Evolutionary conservation across 2,329 filamentous ascomycete species (phyloP).

Genomic region (Phymatotrichopsis omnivora): DNA sequence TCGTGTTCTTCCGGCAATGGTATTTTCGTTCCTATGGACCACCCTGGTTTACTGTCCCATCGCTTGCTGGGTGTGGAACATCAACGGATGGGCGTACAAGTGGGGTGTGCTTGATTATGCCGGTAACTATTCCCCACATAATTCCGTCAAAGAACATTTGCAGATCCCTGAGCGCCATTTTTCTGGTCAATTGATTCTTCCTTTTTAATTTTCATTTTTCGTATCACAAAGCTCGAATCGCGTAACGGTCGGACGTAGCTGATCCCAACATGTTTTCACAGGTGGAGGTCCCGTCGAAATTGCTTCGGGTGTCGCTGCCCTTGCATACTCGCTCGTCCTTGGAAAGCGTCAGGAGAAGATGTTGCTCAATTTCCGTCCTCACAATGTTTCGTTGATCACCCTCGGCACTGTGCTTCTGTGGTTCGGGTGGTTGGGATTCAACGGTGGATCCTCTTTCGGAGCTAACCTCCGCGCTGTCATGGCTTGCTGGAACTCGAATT

Average conservation of each 20-base stretch:
- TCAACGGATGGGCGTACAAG: constrained; percentile 82
- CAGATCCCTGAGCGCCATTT: neutral
- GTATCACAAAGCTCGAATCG: no score
- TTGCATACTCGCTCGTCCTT: constrained; percentile 92
- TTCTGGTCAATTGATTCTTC: neutral
- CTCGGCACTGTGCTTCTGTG: constrained; percentile 91
- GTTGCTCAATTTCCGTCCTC: constrained; percentile 99
- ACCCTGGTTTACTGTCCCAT: constrained; percentile 96
- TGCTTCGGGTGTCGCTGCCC: constrained; percentile 78
- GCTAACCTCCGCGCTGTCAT: constrained; percentile 89
- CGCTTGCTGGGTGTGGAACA: constrained; percentile 93
- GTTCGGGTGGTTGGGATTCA: constrained; percentile 99
- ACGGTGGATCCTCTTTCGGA: constrained; percentile 88
- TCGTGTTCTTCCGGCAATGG: constrained; percentile 82
- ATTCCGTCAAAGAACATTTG: neutral
- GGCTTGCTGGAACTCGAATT: constrained; percentile 96
- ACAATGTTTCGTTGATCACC: constrained; percentile 96
- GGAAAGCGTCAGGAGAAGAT: constrained; percentile 96
- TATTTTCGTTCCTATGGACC: constrained; percentile 93
- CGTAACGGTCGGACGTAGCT: no score
- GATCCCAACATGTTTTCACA: no score
- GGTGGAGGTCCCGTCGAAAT: constrained; percentile 95
- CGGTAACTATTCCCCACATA: constrained; percentile 36
- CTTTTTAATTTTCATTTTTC: neutral
- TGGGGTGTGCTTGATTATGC: constrained; percentile 95